Conservation (phyloP, 768 basidiomycete species). For the Fomitopsis serialis region DNA sequence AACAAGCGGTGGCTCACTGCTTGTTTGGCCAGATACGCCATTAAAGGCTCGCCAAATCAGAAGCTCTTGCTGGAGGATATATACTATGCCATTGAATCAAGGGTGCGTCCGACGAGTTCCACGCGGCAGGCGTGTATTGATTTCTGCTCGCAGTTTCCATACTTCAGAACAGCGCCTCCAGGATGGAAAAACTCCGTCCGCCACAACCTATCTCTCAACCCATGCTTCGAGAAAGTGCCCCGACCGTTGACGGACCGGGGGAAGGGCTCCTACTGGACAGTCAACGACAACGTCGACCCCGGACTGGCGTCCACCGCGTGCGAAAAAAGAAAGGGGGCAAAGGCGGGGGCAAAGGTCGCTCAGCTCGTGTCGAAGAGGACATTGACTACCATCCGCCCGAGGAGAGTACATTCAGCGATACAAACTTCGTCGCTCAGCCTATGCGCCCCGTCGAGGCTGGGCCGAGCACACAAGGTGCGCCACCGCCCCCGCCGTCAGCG, state of each 20-base stretch:
- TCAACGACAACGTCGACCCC: slow-evolving; percentile 88
- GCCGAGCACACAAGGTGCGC: slow-evolving; percentile 50
- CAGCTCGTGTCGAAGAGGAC: slow-evolving; percentile 30
- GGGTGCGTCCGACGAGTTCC: slow-evolving; percentile 45
- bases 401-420: slow-evolving; percentile 43
- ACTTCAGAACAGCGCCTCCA: slow-evolving; percentile 79
- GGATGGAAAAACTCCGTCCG: slow-evolving; percentile 98
- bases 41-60: slow-evolving; percentile 87
- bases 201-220: slow-evolving; percentile 85
- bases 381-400: slow-evolving; percentile 55
- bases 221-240: slow-evolving; percentile 87
- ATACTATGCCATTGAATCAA: slow-evolving; percentile 86
- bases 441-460: slow-evolving; percentile 59
- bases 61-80: slow-evolving; percentile 85
- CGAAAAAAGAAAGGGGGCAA: slow-evolving; percentile 82
- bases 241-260: slow-evolving; percentile 89
- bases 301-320: slow-evolving; percentile 83
- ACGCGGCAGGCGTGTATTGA: slow-evolving; percentile 11
- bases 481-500: slow-evolving; percentile 47
- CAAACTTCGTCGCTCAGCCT: slow-evolving; percentile 46
- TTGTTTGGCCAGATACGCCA: slow-evolving; percentile 59
- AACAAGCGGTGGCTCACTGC: neutral
- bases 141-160: slow-evolving; percentile 60
- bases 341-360: slow-evolving; percentile 40
- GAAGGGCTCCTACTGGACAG: slow-evolving; percentile 90